phyloP scores from a whole-genome alignment of 306 rosid genomes.

The Mimosa pudica region DNA sequence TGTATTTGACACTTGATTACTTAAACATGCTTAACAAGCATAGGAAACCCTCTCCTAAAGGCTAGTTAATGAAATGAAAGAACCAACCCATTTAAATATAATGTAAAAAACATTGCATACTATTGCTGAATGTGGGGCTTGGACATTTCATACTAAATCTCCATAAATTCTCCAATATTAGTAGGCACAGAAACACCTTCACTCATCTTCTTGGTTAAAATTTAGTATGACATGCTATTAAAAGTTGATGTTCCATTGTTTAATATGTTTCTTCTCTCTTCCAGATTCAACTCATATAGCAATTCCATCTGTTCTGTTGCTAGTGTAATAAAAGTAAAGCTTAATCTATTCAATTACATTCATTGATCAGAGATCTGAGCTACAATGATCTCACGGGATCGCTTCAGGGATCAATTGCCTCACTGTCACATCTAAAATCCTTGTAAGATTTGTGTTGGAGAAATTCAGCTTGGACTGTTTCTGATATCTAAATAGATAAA shows the following conservation, averaged over 20 bases:
- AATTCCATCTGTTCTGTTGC: not conserved
- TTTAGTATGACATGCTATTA: no score
- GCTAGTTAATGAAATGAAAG: not conserved
- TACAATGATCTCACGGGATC: conserved; percentile 62
- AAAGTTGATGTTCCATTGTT: not conserved
- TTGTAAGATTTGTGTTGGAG: conserved; percentile 48
- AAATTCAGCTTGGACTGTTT: conserved; percentile 13
- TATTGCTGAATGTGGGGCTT: not conserved
- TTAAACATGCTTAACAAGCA: not conserved
- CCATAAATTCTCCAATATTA: no score
- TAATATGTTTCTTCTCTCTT: no score
- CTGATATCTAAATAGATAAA: not conserved
- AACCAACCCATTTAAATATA: not conserved
- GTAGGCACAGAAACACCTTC: no score
- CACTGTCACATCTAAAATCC: conserved; percentile 51
- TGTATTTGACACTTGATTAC: not conserved
- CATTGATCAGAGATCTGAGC: conserved; percentile 72
- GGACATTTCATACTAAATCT: no score
- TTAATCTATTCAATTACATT: conserved; percentile 32
- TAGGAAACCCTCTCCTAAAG: not conserved
- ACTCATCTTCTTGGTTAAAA: no score
- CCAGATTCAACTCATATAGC: no score
- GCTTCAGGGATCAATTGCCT: conserved; percentile 58
- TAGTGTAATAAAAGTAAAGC: conserved; percentile 1
- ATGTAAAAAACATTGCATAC: not conserved